Evolutionary conservation across 202 grass and related monocot genomes (phyloP), one percentile per base, ranked within the genome.

Genomic region (Tripidium arundinaceum): DNA sequence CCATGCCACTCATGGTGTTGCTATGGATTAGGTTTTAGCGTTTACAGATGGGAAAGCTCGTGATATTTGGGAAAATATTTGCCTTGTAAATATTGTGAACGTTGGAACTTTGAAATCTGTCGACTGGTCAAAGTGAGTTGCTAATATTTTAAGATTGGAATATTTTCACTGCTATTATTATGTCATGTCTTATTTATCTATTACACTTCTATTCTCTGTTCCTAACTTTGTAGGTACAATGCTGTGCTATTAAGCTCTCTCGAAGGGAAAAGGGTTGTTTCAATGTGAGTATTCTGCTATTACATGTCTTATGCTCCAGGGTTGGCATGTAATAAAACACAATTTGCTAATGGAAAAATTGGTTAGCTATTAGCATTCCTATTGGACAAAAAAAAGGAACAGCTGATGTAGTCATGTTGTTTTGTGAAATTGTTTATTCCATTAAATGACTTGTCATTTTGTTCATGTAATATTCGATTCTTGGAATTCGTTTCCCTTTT

Each of bases 61-160:
- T 22, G 70, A 84, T 49, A 86, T 91, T 79, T 93, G 90, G 90
- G 60, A 84, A 86, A 47, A 61, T 89, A 77, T 89, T 72, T 91
- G 92, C 50, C 72, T 58, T 79, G 62, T 93, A 70, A 80, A 81
- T 64, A 12, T 91, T 86, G 47, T 98, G 63, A 84, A 74, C 6
- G 70, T 58, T 68, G 47, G 75, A 59, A 83, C 24, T 38, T 81
- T 77, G 80, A 75, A 79, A 67, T 84, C 28, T 67, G 64, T 93
- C 6, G 86, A 95, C 83, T 98, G 96, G 92, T 95, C 70, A 85
- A 91, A 89, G 96, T 95, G 85, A 91, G 92, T 83, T 72, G 40
- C 28, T 38, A 36, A 84, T 74, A 78, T 57, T 81, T 83, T 11
- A 33, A 50, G 12, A 36, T 7, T 72, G n/a, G 46, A 77, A 11